Conservation (phyloP, 2,329 filamentous ascomycete genomes). For the Sporothrix humicola region DNA sequence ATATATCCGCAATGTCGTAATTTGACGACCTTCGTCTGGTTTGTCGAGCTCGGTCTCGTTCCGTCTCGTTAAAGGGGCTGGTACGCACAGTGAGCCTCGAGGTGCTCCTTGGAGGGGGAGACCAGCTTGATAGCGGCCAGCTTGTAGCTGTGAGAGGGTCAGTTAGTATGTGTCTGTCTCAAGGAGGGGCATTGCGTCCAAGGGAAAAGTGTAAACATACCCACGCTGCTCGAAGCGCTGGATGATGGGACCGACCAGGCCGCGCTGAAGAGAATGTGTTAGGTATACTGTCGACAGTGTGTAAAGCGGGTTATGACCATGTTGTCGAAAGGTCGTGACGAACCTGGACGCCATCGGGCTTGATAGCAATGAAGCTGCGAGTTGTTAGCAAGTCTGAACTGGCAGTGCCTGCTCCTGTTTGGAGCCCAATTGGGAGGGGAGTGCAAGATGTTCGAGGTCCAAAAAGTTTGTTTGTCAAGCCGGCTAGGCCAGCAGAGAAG, state of each 20-base stretch:
- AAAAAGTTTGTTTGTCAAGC: neutral
- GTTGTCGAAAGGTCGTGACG: conserved; percentile 39
- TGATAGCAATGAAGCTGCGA: conserved; percentile 97
- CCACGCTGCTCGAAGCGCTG: conserved; percentile 94
- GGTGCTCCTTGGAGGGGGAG: conserved; percentile 87
- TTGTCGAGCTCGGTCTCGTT: neutral
- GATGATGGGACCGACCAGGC: conserved; percentile 97
- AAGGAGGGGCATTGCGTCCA: neutral
- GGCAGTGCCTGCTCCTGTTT: neutral
- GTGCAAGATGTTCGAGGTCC: neutral
- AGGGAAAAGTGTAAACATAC: neutral
- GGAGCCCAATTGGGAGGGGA: conserved; percentile 1
- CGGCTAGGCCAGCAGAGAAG: neutral
- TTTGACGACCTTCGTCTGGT: neutral
- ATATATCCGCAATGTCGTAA: neutral
- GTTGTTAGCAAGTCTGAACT: conserved; percentile 30
- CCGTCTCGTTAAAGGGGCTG: too few species aligned
- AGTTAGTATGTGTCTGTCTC: neutral
- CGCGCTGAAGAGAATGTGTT: conserved; percentile 66
- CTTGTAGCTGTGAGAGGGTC: conserved; percentile 71
- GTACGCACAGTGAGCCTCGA: conserved; percentile 89
- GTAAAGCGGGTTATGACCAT: neutral
- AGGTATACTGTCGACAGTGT: neutral
- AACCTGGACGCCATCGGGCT: conserved; percentile 99
- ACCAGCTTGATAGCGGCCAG: conserved; percentile 96